Percentiles rank a stretch among this genome's conserved stretches.
Conservation (phyloP, 2,329 filamentous ascomycete species). For the Arthroderma sp. region DNA sequence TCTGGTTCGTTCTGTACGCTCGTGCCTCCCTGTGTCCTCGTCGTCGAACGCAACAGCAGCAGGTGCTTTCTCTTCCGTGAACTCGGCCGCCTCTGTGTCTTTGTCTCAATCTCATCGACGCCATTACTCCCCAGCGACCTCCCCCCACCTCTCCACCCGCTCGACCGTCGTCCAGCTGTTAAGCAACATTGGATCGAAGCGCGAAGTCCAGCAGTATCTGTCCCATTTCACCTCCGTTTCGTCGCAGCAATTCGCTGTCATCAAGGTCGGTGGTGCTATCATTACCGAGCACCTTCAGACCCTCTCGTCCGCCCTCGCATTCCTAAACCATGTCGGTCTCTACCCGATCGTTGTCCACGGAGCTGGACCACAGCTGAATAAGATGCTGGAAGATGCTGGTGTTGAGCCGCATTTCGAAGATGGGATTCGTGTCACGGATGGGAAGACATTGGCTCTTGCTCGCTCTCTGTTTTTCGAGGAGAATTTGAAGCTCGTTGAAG, state of each 20-base stretch:
- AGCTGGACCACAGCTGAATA: constrained; percentile 88
- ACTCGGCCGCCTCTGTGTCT: constrained; percentile 16
- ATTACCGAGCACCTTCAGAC: constrained; percentile 88
- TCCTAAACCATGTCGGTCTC: constrained; percentile 86
- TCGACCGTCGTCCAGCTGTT: constrained; percentile 79
- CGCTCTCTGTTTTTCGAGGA: constrained; percentile 89
- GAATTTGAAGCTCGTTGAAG: constrained; percentile 81
- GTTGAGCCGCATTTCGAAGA: constrained; percentile 94
- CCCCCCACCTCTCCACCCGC: constrained; percentile 50
- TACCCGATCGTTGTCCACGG: constrained; percentile 95
- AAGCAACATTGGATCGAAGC: constrained; percentile 90
- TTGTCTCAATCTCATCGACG: constrained; percentile 23
- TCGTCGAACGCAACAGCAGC: constrained; percentile 8
- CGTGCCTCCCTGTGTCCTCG: constrained; percentile 13
- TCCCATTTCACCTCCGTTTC: constrained; percentile 95
- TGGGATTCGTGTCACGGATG: constrained; percentile 89
- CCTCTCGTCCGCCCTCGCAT: constrained; percentile 74
- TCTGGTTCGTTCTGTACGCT: constrained; percentile 20
- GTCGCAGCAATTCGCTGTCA: constrained; percentile 93
- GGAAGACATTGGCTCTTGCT: constrained; percentile 82
- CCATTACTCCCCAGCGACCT: constrained; percentile 30
- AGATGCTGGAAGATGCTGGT: constrained; percentile 73
- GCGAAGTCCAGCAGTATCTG: constrained; percentile 93
- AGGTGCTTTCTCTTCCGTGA: constrained; percentile 16
- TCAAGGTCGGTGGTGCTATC: constrained; percentile 95